phyloP scores from a whole-genome alignment of 192 early-diverging fungal genomes.

The Phycomyces nitens region DNA sequence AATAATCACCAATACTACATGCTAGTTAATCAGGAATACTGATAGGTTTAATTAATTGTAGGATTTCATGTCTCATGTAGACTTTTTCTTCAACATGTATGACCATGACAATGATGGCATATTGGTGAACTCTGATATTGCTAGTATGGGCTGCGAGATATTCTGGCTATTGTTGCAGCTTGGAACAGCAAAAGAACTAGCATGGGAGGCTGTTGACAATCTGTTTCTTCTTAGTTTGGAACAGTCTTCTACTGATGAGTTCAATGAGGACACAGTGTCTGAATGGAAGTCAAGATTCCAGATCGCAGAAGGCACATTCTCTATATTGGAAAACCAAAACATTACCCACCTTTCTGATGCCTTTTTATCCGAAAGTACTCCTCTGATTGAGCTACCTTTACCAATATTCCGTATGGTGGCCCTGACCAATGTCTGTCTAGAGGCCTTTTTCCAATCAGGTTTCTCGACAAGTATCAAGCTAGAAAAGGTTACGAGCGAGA shows the following conservation, averaged over 20 bases:
- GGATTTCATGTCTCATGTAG: slow-evolving; percentile 74
- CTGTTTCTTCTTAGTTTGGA: slow-evolving; percentile 1
- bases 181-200: not conserved
- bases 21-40: too few species aligned
- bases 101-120: slow-evolving; percentile 61
- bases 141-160: slow-evolving; percentile 78
- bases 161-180: slow-evolving; percentile 61
- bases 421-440: slow-evolving; percentile 77
- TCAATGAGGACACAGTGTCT: not conserved
- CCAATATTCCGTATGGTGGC: slow-evolving; percentile 62
- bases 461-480: slow-evolving; percentile 61
- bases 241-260: not conserved
- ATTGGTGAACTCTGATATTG: slow-evolving; percentile 74
- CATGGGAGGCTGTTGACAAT: slow-evolving; percentile 5
- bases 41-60: slow-evolving; percentile 32
- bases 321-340: not conserved
- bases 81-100: slow-evolving; percentile 81
- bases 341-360: not conserved
- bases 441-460: slow-evolving; percentile 68
- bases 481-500: slow-evolving; percentile 46
- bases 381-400: slow-evolving; percentile 4
- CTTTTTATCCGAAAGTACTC: not conserved
- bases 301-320: not conserved
- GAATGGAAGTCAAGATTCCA: not conserved
- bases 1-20: too few species aligned